Evolutionary conservation across 2,329 filamentous ascomycete genomes (phyloP), one percentile per base, ranked within the genome.

Genomic region (Cadophora malorum): DNA sequence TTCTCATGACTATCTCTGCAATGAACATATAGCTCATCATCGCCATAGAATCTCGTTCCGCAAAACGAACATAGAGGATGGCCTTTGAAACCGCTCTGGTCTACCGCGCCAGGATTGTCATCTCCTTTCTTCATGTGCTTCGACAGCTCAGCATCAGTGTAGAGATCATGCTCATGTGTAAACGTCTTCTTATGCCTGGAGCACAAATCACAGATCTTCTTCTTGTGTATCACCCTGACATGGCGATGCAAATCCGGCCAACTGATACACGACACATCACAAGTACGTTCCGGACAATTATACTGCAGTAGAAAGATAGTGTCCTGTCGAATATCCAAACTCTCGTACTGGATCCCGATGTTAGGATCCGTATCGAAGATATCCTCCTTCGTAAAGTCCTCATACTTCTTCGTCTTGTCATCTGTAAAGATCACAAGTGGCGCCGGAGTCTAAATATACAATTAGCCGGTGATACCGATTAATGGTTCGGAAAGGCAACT

Each of bases 161-260:
- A 98, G 0, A 99, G 85, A 71, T 96, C 93, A 78, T 99, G 96
- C 80, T 99, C 96, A 80, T 99, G 96, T 0, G 96, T 97, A 75
- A 99, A 99, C 41, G 97, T 94, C 77, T 97, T 97, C 81, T 99
- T 99, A 83, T 97, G 94, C 69, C 94, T 85, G 7, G 94, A 92
- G 80, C 94, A 97, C 12, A 97, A 84, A 79, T 97, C 93, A 79
- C 92, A 96, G 90, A 96, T 94, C 78, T 92, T 90, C 81, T 95
- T 97, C 71, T 90, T 85, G 81, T 99, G 96, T 67, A 86, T 87
- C 63, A 84, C 88, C 77, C 91, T 91, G 66, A 97, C 95, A 83
- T 99, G 91, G 52, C 89, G 85, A 78, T 94, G 90, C 66, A 94
- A 80, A 75, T 93, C 90, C 19, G 90, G 90, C 91, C 91, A 94